Conservation (phyloP, 345 rosid genomes). For the Carallia brachiata region DNA sequence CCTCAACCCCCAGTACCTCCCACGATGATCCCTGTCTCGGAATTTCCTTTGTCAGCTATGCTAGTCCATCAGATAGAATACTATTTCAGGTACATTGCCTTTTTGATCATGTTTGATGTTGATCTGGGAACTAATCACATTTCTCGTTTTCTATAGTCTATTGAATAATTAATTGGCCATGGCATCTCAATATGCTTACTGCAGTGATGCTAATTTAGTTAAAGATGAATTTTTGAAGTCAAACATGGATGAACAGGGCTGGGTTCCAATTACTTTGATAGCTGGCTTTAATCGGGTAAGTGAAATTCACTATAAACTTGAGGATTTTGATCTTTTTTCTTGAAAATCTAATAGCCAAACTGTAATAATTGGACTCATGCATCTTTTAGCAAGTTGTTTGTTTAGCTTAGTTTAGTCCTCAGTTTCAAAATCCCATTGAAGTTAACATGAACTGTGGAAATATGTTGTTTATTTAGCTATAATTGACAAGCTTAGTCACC, state of each 20-base stretch:
- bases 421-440: neutral
- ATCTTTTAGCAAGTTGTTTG: neutral
- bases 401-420: neutral
- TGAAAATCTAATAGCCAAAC: neutral
- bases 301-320: slow-evolving; percentile 8
- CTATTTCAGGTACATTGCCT: slow-evolving; percentile 54
- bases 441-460: neutral
- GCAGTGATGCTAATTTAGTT: slow-evolving; percentile 57
- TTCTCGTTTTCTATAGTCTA: neutral
- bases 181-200: slow-evolving; percentile 14
- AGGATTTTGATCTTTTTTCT: neutral
- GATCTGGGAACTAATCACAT: neutral
- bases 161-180: neutral
- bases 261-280: slow-evolving; percentile 51
- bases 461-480: neutral
- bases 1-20: slow-evolving; percentile 34
- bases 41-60: slow-evolving; percentile 27
- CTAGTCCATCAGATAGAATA: slow-evolving; percentile 55
- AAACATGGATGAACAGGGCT: slow-evolving; percentile 53
- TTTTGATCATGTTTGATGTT: neutral
- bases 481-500: neutral
- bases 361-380: neutral
- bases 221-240: slow-evolving; percentile 48
- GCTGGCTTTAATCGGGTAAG: slow-evolving; percentile 56
- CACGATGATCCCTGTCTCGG: slow-evolving; percentile 35